Evolutionary conservation across 2,329 filamentous ascomycete species (phyloP).

Genomic region (Ascochyta lentis): DNA sequence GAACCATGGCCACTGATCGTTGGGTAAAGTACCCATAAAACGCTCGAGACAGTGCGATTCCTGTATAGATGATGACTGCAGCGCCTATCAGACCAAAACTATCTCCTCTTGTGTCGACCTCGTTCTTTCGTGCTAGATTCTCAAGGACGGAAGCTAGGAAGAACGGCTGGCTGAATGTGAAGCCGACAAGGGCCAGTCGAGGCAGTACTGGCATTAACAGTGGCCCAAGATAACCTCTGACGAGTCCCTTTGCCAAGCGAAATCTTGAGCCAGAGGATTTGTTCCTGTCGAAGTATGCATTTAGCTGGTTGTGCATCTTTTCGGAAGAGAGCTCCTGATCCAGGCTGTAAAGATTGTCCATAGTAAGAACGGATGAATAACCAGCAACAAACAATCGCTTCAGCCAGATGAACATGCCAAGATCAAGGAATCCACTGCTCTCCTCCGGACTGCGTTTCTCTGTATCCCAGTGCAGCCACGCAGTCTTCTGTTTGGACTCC

Average conservation of each 20-base stretch:
- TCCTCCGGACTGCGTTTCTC: slow-evolving; percentile 43
- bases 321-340: slow-evolving; percentile 26
- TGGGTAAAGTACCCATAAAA: slow-evolving; percentile 5
- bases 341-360: slow-evolving; percentile 40
- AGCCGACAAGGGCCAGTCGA: slow-evolving; percentile 31
- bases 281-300: slow-evolving; percentile 12
- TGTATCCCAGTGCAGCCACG: slow-evolving; percentile 30
- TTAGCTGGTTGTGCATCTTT: not conserved
- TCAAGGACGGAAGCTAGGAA: slow-evolving; percentile 28
- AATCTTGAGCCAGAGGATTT: slow-evolving; percentile 24
- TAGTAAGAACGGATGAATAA: slow-evolving; percentile 33
- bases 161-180: slow-evolving; percentile 35
- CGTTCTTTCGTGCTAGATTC: slow-evolving; percentile 17
- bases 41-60: slow-evolving; percentile 8
- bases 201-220: slow-evolving; percentile 28
- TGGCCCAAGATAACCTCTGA: slow-evolving; percentile 23
- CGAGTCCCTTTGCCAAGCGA: slow-evolving; percentile 29
- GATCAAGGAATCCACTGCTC: slow-evolving; percentile 42
- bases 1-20: not conserved
- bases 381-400: slow-evolving; percentile 43
- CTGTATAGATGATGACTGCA: not conserved
- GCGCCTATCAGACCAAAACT: slow-evolving; percentile 10
- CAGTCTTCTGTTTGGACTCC: slow-evolving; percentile 32
- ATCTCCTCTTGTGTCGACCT: not conserved
- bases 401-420: slow-evolving; percentile 48